Conservation (phyloP, 768 basidiomycete genomes). For the Astraeus odoratus region DNA sequence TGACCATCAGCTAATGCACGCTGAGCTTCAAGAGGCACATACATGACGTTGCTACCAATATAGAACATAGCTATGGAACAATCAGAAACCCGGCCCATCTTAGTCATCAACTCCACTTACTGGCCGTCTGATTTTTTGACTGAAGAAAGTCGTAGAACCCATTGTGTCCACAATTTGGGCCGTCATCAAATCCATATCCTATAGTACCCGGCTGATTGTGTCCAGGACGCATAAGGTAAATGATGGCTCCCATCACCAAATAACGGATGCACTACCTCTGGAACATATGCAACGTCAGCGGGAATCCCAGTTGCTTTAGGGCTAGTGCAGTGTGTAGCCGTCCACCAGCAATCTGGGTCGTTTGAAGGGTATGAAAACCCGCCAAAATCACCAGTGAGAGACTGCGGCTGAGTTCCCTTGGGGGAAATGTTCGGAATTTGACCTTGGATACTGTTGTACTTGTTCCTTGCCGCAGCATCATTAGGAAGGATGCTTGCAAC, state of each 20-base stretch:
- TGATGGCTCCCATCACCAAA: too few species aligned
- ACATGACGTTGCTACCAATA: constrained; percentile 53
- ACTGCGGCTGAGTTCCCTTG: constrained; percentile 19
- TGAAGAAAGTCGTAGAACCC: constrained; percentile 50
- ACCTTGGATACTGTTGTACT: constrained; percentile 33
- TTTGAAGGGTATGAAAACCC: background rate
- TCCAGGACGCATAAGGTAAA: background rate
- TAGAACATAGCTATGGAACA: constrained; percentile 46
- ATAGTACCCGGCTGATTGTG: constrained; percentile 41
- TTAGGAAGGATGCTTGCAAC: constrained; percentile 32
- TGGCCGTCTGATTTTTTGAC: constrained; percentile 52
- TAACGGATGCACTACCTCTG: constrained; percentile 31
- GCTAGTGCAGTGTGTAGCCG: constrained; percentile 31
- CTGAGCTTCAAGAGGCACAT: constrained; percentile 51
- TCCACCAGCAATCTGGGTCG: constrained; percentile 32
- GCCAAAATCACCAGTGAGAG: constrained; percentile 1
- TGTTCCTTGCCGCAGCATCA: constrained; percentile 31
- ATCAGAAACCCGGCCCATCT: background rate
- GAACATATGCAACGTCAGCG: constrained; percentile 19
- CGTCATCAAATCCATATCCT: constrained; percentile 60
- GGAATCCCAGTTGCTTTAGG: constrained; percentile 37
- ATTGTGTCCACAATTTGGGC: constrained; percentile 60
- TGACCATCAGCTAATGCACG: constrained; percentile 50
- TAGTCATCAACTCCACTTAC: constrained; percentile 30
- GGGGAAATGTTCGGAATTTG: constrained; percentile 38